Evolutionary conservation across 2,329 filamentous ascomycete species (phyloP).

Genomic region (Colletotrichum aenigma): DNA sequence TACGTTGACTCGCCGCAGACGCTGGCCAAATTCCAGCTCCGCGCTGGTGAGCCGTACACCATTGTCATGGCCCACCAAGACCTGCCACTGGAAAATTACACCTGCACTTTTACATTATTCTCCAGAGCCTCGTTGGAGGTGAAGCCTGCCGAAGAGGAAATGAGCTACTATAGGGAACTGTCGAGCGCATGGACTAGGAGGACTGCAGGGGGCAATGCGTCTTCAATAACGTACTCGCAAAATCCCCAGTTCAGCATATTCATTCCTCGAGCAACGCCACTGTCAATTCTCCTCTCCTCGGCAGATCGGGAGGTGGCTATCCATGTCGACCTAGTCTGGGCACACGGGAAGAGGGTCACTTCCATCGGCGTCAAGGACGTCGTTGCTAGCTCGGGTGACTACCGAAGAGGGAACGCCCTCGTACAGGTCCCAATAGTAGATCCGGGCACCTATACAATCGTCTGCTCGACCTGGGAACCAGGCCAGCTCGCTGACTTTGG

Average conservation of each 20-base stretch:
- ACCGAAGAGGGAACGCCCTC: conserved; percentile 79
- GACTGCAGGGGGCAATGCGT: conserved; percentile 84
- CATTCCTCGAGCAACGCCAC: conserved; percentile 58
- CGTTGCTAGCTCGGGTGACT: conserved; percentile 84
- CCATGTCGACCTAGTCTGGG: conserved; percentile 85
- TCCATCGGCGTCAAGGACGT: conserved; percentile 77
- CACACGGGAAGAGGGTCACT: conserved; percentile 72
- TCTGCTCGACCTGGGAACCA: conserved; percentile 89
- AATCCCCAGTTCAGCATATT: conserved; percentile 86
- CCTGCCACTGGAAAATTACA: conserved; percentile 73
- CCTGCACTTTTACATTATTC: conserved; percentile 88
- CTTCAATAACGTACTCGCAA: conserved; percentile 74
- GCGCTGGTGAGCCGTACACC: conserved; percentile 49
- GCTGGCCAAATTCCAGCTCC: conserved; percentile 68
- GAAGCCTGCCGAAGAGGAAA: conserved; percentile 62
- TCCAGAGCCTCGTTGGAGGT: conserved; percentile 69
- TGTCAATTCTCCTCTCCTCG: conserved; percentile 78
- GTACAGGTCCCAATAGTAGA: conserved; percentile 66
- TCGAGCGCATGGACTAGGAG: conserved; percentile 75
- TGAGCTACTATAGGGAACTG: conserved; percentile 62
- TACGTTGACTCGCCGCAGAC: conserved; percentile 95
- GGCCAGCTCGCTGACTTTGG: conserved; percentile 77
- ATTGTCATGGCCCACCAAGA: conserved; percentile 80
- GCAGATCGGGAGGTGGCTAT: conserved; percentile 71
- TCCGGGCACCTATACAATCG: conserved; percentile 80